Percentiles rank a stretch among this genome's conserved stretches.
These are phyloP conservation scores for Dianthus caryophyllus DNA, from an alignment of 148 eudicot genomes.

Conservation along the genomic window DNA sequence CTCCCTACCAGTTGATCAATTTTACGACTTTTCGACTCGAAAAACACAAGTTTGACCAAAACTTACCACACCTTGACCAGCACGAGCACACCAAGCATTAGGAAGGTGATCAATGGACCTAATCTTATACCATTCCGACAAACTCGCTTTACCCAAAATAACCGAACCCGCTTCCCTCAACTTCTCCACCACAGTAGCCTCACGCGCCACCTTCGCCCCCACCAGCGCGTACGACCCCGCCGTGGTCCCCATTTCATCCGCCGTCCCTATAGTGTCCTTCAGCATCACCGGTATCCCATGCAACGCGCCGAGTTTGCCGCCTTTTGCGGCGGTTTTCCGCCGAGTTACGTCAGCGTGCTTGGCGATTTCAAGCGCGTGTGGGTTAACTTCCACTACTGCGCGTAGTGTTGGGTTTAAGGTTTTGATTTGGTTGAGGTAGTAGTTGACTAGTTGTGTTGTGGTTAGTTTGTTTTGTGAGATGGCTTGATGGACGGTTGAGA, in stretches of 20 bases:
- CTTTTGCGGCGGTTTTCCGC: slow-evolving; percentile 1
- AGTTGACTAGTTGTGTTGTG: slow-evolving; percentile 35
- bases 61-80: slow-evolving; percentile 53
- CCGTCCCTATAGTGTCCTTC: slow-evolving; percentile 56
- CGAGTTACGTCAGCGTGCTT: slow-evolving; percentile 43
- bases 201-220: slow-evolving; percentile 56
- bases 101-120: slow-evolving; percentile 44
- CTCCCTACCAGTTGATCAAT: no score
- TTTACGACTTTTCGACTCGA: no score
- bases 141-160: slow-evolving; percentile 54
- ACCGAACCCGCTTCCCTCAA: slow-evolving; percentile 54
- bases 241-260: slow-evolving; percentile 54
- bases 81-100: slow-evolving; percentile 55
- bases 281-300: slow-evolving; percentile 70
- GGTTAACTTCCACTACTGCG: slow-evolving; percentile 58
- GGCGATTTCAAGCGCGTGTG: slow-evolving; percentile 51
- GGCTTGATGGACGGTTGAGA: slow-evolving; percentile 31
- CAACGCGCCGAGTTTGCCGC: slow-evolving; percentile 22
- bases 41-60: no score
- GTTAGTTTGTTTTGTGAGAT: slow-evolving; percentile 33
- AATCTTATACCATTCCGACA: slow-evolving; percentile 60
- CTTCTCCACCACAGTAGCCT: slow-evolving; percentile 54
- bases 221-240: slow-evolving; percentile 68
- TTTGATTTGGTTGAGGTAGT: slow-evolving; percentile 36
- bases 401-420: slow-evolving; percentile 45